Percentiles rank a stretch among this genome's conserved stretches.
Conservation (phyloP, 2,329 filamentous ascomycete species). For the Colletotrichum lindemuthianum region DNA sequence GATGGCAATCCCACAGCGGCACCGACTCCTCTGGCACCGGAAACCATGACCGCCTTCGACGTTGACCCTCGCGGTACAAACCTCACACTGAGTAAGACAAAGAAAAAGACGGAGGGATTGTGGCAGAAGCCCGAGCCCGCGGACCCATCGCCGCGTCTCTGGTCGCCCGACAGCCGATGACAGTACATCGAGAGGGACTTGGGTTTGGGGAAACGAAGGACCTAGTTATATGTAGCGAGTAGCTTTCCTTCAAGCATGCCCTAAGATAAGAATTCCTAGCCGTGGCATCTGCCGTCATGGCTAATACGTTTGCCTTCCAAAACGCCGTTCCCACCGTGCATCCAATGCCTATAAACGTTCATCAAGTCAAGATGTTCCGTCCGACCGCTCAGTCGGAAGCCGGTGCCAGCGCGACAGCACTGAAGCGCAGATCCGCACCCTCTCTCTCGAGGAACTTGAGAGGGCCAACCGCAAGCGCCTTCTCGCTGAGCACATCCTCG, state of each 20-base stretch:
- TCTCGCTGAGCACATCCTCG: conserved; percentile 80
- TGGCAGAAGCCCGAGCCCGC: conserved; percentile 25
- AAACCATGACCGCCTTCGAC: background rate
- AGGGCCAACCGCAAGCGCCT: conserved; percentile 76
- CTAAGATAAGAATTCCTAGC: background rate
- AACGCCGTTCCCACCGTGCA: conserved; percentile 6
- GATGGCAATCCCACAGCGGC: background rate
- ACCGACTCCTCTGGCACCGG: too few relatives aligned
- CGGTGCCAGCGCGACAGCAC: conserved; percentile 65
- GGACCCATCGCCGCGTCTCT: conserved; percentile 3
- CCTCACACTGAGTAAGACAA: conserved; percentile 40
- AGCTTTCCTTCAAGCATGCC: conserved; percentile 8
- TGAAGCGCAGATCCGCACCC: conserved; percentile 67
- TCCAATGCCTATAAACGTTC: background rate
- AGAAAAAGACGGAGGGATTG: conserved; percentile 35
- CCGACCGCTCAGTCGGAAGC: conserved; percentile 53
- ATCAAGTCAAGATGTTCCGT: background rate
- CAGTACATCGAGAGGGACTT: background rate
- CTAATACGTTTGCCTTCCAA: background rate
- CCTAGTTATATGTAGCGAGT: conserved; percentile 11
- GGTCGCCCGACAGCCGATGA: background rate
- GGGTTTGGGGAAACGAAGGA: background rate
- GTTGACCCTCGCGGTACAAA: background rate
- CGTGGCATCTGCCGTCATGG: too few relatives aligned
- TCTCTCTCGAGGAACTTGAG: conserved; percentile 66